These are phyloP conservation scores for Candida hispaniensis DNA, from an alignment of 805 yeast genomes.

Conservation along the genomic window DNA sequence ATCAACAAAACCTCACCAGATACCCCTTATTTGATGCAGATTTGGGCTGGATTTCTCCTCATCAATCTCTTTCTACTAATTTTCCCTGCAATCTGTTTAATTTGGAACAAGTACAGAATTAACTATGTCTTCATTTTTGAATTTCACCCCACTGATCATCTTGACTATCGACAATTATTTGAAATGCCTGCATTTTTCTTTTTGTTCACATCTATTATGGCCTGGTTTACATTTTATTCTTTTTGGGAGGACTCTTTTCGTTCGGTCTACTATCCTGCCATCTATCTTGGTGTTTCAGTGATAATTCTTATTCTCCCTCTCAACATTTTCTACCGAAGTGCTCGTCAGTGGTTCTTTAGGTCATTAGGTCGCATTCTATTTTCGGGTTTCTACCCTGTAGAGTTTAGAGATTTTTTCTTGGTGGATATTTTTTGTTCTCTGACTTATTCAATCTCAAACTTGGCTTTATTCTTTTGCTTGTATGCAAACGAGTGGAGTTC, in stretches of 20 bases:
- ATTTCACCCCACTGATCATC: slow-evolving; percentile 55
- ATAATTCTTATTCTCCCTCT: slow-evolving; percentile 51
- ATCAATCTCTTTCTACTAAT: slow-evolving; percentile 48
- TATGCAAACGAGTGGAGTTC: slow-evolving; percentile 62
- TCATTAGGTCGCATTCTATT: slow-evolving; percentile 61
- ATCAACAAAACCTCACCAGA: slow-evolving; percentile 38
- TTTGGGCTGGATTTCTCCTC: slow-evolving; percentile 87
- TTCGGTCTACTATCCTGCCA: slow-evolving; percentile 70
- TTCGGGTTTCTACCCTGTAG: slow-evolving; percentile 89
- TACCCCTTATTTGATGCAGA: slow-evolving; percentile 56
- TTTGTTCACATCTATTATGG: slow-evolving; percentile 46
- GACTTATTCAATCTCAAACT: slow-evolving; percentile 77
- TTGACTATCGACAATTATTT: slow-evolving; percentile 56
- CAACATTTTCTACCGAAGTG: slow-evolving; percentile 41
- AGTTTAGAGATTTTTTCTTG: slow-evolving; percentile 83
- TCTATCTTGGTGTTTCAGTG: slow-evolving; percentile 48
- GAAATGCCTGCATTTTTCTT: slow-evolving; percentile 53
- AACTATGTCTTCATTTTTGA: slow-evolving; percentile 91
- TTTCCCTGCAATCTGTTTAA: slow-evolving; percentile 56
- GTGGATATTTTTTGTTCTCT: slow-evolving; percentile 88
- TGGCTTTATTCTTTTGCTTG: slow-evolving; percentile 76
- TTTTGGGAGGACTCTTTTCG: slow-evolving; percentile 53
- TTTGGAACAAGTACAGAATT: slow-evolving; percentile 66
- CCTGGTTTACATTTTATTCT: slow-evolving; percentile 66
- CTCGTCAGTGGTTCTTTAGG: slow-evolving; percentile 68